A percentile compares a stretch with the other conserved stretches of the same genome.
phyloP scores from a whole-genome alignment of 768 basidiomycete genomes.

The Leccinum pellstonianum region DNA sequence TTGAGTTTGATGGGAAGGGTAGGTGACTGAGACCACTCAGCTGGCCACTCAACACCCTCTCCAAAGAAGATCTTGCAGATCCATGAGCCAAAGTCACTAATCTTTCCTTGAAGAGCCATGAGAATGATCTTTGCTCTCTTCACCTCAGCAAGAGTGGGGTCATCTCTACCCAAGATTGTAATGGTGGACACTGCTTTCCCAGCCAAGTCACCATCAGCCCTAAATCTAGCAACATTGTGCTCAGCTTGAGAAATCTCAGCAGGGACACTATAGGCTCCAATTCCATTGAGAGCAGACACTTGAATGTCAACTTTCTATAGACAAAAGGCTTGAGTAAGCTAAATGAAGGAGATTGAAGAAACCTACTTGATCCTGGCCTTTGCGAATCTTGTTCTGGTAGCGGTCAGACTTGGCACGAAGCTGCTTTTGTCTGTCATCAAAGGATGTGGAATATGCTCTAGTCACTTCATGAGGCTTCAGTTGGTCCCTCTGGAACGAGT shows the following conservation, averaged over 20 bases:
- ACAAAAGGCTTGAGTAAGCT: not conserved
- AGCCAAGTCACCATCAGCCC: constrained; percentile 25
- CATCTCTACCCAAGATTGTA: constrained; percentile 52
- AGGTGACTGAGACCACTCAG: constrained; percentile 27
- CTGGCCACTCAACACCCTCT: constrained; percentile 38
- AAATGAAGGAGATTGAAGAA: not conserved
- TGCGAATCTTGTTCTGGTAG: constrained; percentile 26
- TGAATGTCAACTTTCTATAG: constrained; percentile 20
- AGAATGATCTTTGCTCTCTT: constrained; percentile 36
- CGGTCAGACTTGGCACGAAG: constrained; percentile 25
- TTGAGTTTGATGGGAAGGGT: constrained; percentile 19
- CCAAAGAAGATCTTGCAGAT: constrained; percentile 36
- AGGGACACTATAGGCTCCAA: constrained; percentile 24
- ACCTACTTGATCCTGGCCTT: constrained; percentile 40
- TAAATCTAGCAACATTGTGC: constrained; percentile 23
- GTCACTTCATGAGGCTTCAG: constrained; percentile 27
- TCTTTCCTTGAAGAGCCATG: constrained; percentile 35
- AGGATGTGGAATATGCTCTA: constrained; percentile 20
- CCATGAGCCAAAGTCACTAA: constrained; percentile 37
- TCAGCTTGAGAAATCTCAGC: constrained; percentile 18
- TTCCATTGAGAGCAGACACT: constrained; percentile 20
- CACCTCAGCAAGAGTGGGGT: constrained; percentile 57
- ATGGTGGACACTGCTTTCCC: constrained; percentile 37
- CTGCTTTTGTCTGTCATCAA: constrained; percentile 11
- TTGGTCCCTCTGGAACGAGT: constrained; percentile 27